Conservation (phyloP, 2,329 filamentous ascomycete genomes). For the Claviceps digitariae region DNA sequence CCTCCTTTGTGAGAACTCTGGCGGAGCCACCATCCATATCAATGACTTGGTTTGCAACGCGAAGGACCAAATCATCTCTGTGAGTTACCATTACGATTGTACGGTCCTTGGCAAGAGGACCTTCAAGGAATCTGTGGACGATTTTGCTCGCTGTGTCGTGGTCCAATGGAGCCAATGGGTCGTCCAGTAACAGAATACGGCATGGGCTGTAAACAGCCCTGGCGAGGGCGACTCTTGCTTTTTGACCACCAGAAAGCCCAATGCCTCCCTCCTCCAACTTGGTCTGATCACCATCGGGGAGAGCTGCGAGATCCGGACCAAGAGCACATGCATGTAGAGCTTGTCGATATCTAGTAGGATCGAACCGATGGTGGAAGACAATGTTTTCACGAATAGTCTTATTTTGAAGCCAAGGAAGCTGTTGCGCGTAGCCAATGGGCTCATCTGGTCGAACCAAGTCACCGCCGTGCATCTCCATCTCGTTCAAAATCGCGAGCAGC, state of each 20-base stretch:
- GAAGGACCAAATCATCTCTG: constrained; percentile 60
- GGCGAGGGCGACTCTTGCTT: constrained; percentile 48
- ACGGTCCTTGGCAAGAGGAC: constrained; percentile 45
- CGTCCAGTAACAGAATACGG: constrained; percentile 45
- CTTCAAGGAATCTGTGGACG: constrained; percentile 47
- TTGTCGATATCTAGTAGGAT: constrained; percentile 40
- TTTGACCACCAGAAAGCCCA: constrained; percentile 50
- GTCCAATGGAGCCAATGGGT: constrained; percentile 49
- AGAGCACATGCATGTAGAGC: constrained; percentile 50
- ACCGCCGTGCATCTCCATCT: constrained; percentile 52
- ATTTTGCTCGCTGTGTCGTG: constrained; percentile 48
- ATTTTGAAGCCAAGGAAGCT: constrained; percentile 52
- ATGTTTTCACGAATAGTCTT: constrained; percentile 54
- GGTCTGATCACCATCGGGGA: constrained; percentile 43
- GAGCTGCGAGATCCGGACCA: constrained; percentile 38
- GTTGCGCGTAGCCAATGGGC: constrained; percentile 41
- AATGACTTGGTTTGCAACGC: constrained; percentile 61
- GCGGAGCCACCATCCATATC: constrained; percentile 52
- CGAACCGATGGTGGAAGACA: constrained; percentile 43
- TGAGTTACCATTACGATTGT: constrained; percentile 73
- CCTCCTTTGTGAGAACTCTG: constrained; percentile 30
- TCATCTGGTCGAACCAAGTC: constrained; percentile 31
- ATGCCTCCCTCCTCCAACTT: constrained; percentile 50
- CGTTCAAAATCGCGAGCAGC: constrained; percentile 44
- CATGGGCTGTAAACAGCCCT: constrained; percentile 46